Evolutionary conservation across 106 monocot genomes (phyloP), one percentile per base, ranked within the genome.

Genomic region (Narthecium ossifragum): DNA sequence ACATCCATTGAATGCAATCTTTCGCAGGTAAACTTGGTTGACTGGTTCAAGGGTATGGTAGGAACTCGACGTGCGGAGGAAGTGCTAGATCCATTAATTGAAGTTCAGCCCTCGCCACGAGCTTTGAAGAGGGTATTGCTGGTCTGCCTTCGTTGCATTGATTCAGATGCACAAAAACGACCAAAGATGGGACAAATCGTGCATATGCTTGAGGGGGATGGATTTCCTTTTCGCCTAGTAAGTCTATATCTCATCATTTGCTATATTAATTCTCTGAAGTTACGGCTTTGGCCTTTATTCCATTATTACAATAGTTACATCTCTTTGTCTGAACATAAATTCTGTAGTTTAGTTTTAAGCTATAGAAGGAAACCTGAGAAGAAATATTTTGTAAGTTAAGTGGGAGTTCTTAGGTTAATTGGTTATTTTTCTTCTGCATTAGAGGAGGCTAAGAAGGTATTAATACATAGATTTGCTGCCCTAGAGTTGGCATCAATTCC

Each of bases 151-250:
- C 88, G 93, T 3, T 94, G 93, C 51, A 55, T 83, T 13, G 85
- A 88, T 71, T 54, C 57, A 10, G 88, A 88, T 65, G 65, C 83
- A 23, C 63, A 73, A 26, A 83, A 75, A 20, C 63, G 93, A 27
- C 93, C 88, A 2, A 88, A 80, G 65, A 94, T 89, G 85, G 70
- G 93, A 24, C 93, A 88, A 48, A 76, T 88, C 22, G 75, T 81
- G 1, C 88, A 93, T 70, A 88, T 88, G 88, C 85, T 88, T 46
- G 88, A 88, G 69, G 82, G 79, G 46, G 82, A 93, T 46, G 93
- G 85, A 50, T 93, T 93, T 30, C 93, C 88, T 37, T 85, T 74
- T 51, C 93, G 88, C 31, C 26, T 29, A 26, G 92, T 92, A 78
- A 26, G 51, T 17, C 29, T 32, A 50, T 49, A 74, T 30, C 51